These are phyloP conservation scores for Phoma herbarum DNA, from an alignment of 2,329 filamentous ascomycete species.

Conservation along the genomic window DNA sequence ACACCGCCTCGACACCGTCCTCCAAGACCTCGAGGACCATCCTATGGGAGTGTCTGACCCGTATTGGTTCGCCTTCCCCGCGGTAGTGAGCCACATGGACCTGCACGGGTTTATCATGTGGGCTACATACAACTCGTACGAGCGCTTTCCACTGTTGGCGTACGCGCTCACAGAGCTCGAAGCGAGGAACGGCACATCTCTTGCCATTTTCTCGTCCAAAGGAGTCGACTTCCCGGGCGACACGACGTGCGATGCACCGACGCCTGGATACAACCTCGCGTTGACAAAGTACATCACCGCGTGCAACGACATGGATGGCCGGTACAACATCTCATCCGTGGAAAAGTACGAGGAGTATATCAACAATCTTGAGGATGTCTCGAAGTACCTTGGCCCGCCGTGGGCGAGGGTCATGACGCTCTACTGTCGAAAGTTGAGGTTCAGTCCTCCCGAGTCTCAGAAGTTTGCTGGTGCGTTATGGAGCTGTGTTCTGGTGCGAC, in stretches of 20 bases:
- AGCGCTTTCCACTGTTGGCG: background rate
- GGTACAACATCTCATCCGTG: background rate
- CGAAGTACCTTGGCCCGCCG: constrained; percentile 1
- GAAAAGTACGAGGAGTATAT: background rate
- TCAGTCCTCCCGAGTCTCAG: background rate
- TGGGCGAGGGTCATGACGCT: constrained; percentile 4
- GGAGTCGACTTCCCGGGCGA: background rate
- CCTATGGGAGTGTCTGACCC: background rate
- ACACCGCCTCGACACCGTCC: background rate
- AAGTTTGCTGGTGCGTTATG: background rate
- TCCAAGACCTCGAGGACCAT: background rate
- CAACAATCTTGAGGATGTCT: background rate
- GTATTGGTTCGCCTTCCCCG: background rate
- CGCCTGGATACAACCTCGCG: background rate
- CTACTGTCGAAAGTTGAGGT: background rate
- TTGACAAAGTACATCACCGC: background rate
- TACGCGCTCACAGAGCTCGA: constrained; percentile 1
- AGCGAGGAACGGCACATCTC: background rate
- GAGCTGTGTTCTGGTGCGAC: background rate
- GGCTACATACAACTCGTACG: background rate
- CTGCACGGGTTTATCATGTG: background rate
- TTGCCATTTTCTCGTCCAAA: background rate
- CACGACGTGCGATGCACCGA: background rate
- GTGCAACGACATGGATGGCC: constrained; percentile 1
- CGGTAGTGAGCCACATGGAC: constrained; percentile 1